Conservation (phyloP, 768 basidiomycete genomes). For the Pleurotus sapidus region DNA sequence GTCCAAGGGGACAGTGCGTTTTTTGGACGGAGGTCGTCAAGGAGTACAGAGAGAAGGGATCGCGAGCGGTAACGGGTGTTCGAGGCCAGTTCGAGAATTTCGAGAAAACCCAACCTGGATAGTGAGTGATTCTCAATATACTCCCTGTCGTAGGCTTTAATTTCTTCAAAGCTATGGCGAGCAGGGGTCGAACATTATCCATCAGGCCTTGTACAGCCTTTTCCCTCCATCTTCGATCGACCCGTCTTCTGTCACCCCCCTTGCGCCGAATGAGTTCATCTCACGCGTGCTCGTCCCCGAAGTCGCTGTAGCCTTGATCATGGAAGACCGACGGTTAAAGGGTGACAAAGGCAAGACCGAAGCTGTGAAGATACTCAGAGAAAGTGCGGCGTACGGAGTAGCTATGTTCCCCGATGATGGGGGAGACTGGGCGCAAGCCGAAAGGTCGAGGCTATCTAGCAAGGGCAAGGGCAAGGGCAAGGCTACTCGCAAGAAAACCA, state of each 20-base stretch:
- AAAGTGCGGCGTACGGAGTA: conserved; percentile 81
- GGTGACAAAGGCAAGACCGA: conserved; percentile 32
- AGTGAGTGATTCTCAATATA: conserved; percentile 50
- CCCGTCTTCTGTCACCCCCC: conserved; percentile 52
- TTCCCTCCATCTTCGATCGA: conserved; percentile 65
- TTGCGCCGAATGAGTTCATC: conserved; percentile 75
- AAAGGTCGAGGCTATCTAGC: conserved; percentile 15
- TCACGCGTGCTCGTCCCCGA: conserved; percentile 90
- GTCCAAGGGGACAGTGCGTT: conserved; percentile 38
- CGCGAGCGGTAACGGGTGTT: conserved; percentile 62
- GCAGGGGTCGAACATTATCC: conserved; percentile 77
- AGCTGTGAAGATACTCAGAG: conserved; percentile 62
- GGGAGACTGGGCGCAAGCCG: conserved; percentile 29
- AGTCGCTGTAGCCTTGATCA: conserved; percentile 77
- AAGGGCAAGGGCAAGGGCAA: conserved; percentile 10
- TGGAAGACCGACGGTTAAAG: conserved; percentile 59
- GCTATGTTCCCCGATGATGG: conserved; percentile 78
- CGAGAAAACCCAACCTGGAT: conserved; percentile 83
- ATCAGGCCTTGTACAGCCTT: conserved; percentile 70
- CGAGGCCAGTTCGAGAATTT: conserved; percentile 78
- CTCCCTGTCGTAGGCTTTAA: background rate
- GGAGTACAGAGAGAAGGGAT: conserved; percentile 63
- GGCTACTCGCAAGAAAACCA: background rate
- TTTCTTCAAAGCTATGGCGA: conserved; percentile 73
- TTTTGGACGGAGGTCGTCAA: conserved; percentile 71